Evolutionary conservation across 306 rosid species (phyloP).

Genomic region (Echinosophora koreensis): DNA sequence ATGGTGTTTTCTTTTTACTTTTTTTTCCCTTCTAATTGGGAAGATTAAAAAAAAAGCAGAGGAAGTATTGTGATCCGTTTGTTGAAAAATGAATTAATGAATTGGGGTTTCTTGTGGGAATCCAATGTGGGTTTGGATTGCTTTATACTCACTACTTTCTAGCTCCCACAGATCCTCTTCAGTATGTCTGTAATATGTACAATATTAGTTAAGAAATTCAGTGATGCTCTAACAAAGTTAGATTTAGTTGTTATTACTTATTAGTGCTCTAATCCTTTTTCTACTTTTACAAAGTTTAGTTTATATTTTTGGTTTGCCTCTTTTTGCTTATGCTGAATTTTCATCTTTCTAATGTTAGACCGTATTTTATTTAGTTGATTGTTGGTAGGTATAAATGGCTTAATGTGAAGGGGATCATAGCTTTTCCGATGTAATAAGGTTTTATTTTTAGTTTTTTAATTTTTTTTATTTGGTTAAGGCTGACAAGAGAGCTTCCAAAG

Average conservation of each 20-base stretch:
- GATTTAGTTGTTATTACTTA: slow-evolving; percentile 6
- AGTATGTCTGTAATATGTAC: neutral
- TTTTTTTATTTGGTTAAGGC: neutral
- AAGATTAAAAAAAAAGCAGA: neutral
- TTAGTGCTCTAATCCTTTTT: neutral
- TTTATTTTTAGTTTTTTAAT: neutral
- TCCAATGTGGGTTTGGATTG: slow-evolving; percentile 34
- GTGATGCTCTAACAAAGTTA: slow-evolving; percentile 32
- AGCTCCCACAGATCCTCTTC: neutral
- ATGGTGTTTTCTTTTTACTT: slow-evolving; percentile 2
- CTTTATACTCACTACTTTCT: slow-evolving; percentile 4
- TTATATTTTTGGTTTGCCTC: neutral
- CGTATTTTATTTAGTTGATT: neutral
- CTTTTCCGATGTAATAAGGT: neutral
- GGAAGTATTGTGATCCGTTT: slow-evolving; percentile 26
- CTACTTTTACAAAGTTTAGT: neutral
- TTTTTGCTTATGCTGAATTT: neutral
- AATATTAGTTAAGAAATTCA: slow-evolving; percentile 32
- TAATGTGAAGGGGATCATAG: neutral
- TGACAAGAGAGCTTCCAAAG: neutral
- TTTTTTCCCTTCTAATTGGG: neutral
- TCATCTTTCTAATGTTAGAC: neutral
- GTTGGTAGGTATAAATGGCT: neutral
- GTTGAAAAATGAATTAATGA: slow-evolving; percentile 27
- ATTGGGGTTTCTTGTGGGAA: slow-evolving; percentile 31